phyloP scores from a whole-genome alignment of 2,329 filamentous ascomycete species.

The Zasmidium cellare region DNA sequence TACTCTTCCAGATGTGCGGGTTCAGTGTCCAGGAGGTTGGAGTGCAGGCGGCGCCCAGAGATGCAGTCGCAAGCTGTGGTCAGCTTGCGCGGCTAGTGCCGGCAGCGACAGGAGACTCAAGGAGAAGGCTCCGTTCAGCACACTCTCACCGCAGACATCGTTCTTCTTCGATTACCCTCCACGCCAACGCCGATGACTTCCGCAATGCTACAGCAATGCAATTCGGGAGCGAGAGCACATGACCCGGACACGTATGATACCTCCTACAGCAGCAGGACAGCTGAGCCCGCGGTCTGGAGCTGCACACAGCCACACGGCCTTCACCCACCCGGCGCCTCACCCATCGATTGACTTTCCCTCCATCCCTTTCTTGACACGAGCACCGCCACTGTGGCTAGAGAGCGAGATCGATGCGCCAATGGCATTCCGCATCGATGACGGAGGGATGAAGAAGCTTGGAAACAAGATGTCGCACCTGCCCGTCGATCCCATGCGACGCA shows the following conservation, averaged over 20 bases:
- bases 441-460: conserved; percentile 5
- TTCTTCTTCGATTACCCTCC: background rate
- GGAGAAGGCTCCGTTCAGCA: too few species aligned
- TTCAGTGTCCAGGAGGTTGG: too few species aligned
- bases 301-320: background rate
- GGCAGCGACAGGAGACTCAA: too few species aligned
- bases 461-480: background rate
- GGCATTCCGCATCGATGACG: background rate
- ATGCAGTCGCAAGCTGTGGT: conserved; percentile 1
- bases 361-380: background rate
- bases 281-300: background rate
- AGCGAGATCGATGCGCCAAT: background rate
- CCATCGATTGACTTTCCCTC: background rate
- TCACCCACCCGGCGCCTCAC: background rate
- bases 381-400: background rate
- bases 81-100: conserved; percentile 7
- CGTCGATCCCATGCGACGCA: background rate
- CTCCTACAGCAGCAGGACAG: background rate
- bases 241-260: background rate
- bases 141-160: background rate
- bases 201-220: background rate
- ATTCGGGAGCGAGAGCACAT: conserved; percentile 1
- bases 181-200: background rate
- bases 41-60: background rate
- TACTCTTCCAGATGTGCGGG: background rate